A percentile compares a stretch with the other conserved stretches of the same genome.
Conservation (phyloP, 345 rosid genomes). For the Durio zibethinus region DNA sequence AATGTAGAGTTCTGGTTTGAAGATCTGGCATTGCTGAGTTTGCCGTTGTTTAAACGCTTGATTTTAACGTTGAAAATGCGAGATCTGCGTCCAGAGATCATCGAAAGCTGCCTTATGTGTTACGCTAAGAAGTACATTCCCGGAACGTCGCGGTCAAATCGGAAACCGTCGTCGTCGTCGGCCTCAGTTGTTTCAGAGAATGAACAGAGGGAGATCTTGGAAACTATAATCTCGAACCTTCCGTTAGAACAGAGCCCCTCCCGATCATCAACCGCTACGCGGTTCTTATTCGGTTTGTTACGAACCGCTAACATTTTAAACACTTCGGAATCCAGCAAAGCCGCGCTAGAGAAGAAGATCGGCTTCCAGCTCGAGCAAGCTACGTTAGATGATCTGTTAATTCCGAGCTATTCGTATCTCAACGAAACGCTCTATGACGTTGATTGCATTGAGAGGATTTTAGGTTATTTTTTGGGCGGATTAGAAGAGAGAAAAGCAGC, state of each 20-base stretch:
- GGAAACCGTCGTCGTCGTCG: slow-evolving; percentile 60
- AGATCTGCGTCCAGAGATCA: slow-evolving; percentile 55
- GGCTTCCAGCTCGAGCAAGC: slow-evolving; percentile 81
- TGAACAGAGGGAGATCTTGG: slow-evolving; percentile 76
- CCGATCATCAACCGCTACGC: slow-evolving; percentile 51
- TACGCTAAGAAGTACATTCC: slow-evolving; percentile 85
- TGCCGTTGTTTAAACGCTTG: slow-evolving; percentile 53
- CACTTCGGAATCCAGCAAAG: slow-evolving; percentile 63
- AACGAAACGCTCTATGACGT: slow-evolving; percentile 92
- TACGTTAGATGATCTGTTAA: slow-evolving; percentile 80
- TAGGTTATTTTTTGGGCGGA: slow-evolving; percentile 61
- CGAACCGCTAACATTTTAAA: slow-evolving; percentile 79
- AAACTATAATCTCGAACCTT: slow-evolving; percentile 60
- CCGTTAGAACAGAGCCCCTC: slow-evolving; percentile 55
- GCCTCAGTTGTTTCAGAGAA: slow-evolving; percentile 46
- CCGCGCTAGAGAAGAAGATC: slow-evolving; percentile 70
- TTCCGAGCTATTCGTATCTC: slow-evolving; percentile 92
- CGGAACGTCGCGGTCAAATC: slow-evolving; percentile 63
- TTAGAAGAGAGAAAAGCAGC: slow-evolving; percentile 29
- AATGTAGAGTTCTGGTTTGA: slow-evolving; percentile 63
- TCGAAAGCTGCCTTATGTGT: slow-evolving; percentile 76
- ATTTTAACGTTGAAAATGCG: slow-evolving; percentile 53
- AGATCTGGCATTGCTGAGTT: slow-evolving; percentile 54
- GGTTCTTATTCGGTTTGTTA: slow-evolving; percentile 68
- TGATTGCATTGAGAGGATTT: slow-evolving; percentile 80